Percentiles rank a stretch among this genome's conserved stretches.
Evolutionary conservation across 192 early-diverging fungal species (phyloP).

Genomic region (Backusella tuberculispora): DNA sequence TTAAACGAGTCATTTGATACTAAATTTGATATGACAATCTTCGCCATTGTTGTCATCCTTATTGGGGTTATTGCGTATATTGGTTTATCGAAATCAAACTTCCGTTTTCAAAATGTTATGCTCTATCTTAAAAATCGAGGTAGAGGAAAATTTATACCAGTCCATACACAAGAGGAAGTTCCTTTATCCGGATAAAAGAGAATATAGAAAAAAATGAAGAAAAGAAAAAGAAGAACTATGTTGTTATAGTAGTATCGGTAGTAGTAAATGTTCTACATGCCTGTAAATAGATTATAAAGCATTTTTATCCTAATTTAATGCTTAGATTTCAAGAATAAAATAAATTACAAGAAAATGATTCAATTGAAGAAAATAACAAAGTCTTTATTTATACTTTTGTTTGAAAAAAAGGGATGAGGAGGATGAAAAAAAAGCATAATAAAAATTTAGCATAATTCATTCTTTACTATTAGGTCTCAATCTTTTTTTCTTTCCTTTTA

Average conservation of each 20-base stretch:
- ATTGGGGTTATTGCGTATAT: not conserved
- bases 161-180: not conserved
- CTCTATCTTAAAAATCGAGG: not conserved
- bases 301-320: too few relatives aligned
- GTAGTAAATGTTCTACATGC: not conserved
- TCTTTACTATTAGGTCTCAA: too few relatives aligned
- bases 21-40: not conserved
- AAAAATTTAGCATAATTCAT: too few relatives aligned
- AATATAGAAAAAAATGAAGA: not conserved
- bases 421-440: too few relatives aligned
- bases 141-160: constrained; percentile 5
- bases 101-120: not conserved
- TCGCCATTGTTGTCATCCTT: not conserved
- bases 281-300: not conserved
- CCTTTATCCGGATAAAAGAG: not conserved
- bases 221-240: not conserved
- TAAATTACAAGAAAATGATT: too few relatives aligned
- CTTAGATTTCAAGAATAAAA: too few relatives aligned
- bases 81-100: not conserved
- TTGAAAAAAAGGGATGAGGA: too few relatives aligned
- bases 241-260: not conserved
- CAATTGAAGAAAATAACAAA: too few relatives aligned
- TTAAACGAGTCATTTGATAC: not conserved
- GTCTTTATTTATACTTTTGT: too few relatives aligned
- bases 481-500: too few relatives aligned